Evolutionary conservation across 176 grass and related monocot genomes (phyloP).

Genomic region (Bonia amplexicaulis): DNA sequence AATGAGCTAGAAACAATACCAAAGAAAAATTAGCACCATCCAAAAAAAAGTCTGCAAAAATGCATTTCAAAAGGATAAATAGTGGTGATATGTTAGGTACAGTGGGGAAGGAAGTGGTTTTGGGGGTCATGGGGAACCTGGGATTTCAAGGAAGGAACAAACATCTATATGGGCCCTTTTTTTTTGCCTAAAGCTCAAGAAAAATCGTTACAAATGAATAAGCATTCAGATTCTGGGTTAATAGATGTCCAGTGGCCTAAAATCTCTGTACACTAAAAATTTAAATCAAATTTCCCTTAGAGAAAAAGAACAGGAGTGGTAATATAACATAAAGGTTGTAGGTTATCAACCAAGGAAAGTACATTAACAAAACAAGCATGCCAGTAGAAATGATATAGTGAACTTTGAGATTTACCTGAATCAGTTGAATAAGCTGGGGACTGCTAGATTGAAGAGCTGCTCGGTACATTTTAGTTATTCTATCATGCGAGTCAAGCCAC

Average conservation of each 20-base stretch:
- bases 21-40: slow-evolving; percentile 29
- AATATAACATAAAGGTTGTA: slow-evolving; percentile 4
- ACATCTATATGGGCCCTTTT: not conserved
- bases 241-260: not conserved
- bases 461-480: slow-evolving; percentile 56
- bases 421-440: slow-evolving; percentile 54
- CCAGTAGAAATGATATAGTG: not conserved
- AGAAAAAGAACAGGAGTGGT: not conserved
- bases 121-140: not conserved
- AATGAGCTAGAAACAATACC: slow-evolving; percentile 40
- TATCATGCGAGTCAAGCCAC: slow-evolving; percentile 54
- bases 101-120: not conserved
- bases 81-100: slow-evolving; percentile 11
- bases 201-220: not conserved
- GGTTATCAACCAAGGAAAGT: not conserved
- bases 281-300: not conserved
- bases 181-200: not conserved
- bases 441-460: slow-evolving; percentile 58
- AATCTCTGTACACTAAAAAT: not conserved
- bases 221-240: not conserved
- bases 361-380: slow-evolving; percentile 12
- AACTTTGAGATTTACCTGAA: slow-evolving; percentile 54
- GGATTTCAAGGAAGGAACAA: not conserved
- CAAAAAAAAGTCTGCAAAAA: slow-evolving; percentile 18
- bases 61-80: slow-evolving; percentile 14